These are phyloP conservation scores for Alternaria sp. DNA, from an alignment of 2,329 filamentous ascomycete genomes.

Conservation along the genomic window DNA sequence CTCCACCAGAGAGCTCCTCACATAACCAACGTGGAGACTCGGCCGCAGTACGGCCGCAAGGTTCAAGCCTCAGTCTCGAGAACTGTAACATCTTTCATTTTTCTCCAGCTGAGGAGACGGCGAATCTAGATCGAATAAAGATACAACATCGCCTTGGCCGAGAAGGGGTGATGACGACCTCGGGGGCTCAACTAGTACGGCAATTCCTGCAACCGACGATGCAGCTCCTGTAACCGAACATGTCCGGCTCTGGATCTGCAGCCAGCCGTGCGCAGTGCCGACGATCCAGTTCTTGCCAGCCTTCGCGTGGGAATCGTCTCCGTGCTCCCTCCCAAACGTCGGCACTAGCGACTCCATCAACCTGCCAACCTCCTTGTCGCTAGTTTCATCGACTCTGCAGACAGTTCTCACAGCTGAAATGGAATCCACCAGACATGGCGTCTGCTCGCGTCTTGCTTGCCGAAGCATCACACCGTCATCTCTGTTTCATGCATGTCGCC, in stretches of 20 bases:
- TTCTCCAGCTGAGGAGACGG: background rate
- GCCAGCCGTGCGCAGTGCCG: slow-evolving; percentile 24
- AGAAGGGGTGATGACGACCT: slow-evolving; percentile 8
- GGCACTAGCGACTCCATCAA: slow-evolving; percentile 11
- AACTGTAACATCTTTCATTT: slow-evolving; percentile 5
- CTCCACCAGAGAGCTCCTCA: slow-evolving; percentile 15
- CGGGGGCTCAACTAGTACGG: background rate
- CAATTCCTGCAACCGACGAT: background rate
- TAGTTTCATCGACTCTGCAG: slow-evolving; percentile 10
- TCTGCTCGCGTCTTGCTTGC: background rate
- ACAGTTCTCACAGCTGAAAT: slow-evolving; percentile 9
- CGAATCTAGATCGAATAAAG: slow-evolving; percentile 5
- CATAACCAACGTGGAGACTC: slow-evolving; percentile 11
- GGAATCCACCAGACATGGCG: background rate
- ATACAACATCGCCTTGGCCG: slow-evolving; percentile 11
- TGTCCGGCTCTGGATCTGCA: slow-evolving; percentile 26
- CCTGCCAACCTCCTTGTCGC: slow-evolving; percentile 11
- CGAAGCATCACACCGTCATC: background rate
- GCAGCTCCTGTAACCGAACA: slow-evolving; percentile 7
- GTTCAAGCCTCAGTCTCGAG: slow-evolving; percentile 4
- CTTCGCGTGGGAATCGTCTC: slow-evolving; percentile 5
- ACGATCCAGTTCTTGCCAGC: slow-evolving; percentile 25
- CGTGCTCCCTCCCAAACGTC: slow-evolving; percentile 15
- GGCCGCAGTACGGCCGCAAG: slow-evolving; percentile 5
- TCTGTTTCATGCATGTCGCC: background rate